Evolutionary conservation across 371 early-diverging fungal species (phyloP), one percentile per base, ranked within the genome.

Genomic region (Mucor indicus): DNA sequence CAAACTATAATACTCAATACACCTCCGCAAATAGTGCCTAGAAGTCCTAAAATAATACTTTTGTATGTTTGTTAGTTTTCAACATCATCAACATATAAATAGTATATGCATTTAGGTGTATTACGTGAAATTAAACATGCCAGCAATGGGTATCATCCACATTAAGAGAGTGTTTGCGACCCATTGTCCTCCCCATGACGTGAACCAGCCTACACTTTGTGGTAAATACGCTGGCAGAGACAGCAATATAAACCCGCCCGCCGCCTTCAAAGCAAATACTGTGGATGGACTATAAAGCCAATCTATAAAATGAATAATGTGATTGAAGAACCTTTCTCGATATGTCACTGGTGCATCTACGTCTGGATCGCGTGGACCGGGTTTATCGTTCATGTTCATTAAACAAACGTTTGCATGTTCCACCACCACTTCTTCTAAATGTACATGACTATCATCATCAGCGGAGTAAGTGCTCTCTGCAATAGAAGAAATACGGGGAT

Each of bases 101-200:
- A n/a, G n/a, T n/a, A n/a, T n/a, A n/a, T n/a, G n/a, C n/a, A n/a
- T n/a, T n/a, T n/a, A n/a, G n/a, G n/a, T n/a, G n/a, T n/a, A n/a
- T 31, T 56, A 61, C 66, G 58, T 46, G 30, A 68, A 69, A 22
- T 60, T 51, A 24, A 72, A 72, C 49, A 60, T 49, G 11, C 73
- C 73, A 0, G 67, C 46, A 37, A 47, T 61, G 19, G 69, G 69
- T 19, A 60, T 46, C 48, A 66, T 64, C 73, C 73, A 72, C 23
- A 72, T 48, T 23, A 60, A 40, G 2, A 72, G 33, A 3, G 67
- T 62, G 45, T 66, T 69, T 3, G 67, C 40, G 20, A 61, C 66
- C 73, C 73, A 72, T 40, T 72, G 68, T 1, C 69, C 69, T 20
- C 64, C 49, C 73, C 73, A 72, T 6, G 50, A 46, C 30, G 42